phyloP scores from a whole-genome alignment of 1,284 basidiomycete genomes.

The Meira nashicola region DNA sequence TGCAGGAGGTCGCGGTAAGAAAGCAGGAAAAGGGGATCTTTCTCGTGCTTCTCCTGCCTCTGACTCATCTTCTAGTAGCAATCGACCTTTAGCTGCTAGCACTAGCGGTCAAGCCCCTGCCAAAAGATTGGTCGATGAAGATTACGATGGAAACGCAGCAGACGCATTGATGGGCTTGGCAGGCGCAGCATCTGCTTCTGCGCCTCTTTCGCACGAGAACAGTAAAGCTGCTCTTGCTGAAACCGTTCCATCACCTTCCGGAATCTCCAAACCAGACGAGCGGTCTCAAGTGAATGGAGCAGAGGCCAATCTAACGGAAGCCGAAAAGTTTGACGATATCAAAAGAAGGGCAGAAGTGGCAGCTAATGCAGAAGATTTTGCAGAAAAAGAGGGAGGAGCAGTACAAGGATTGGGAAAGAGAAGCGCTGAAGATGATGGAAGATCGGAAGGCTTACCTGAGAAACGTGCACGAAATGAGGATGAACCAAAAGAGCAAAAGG shows the following conservation, averaged over 20 bases:
- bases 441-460: not conserved
- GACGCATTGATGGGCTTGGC: conserved; percentile 51
- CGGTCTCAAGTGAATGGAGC: not conserved
- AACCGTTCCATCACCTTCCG: not conserved
- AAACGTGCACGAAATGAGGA: not conserved
- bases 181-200: conserved; percentile 37
- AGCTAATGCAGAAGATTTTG: conserved; percentile 11
- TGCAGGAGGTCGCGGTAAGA: not conserved
- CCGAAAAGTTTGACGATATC: conserved; percentile 2
- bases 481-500: not conserved
- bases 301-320: not conserved
- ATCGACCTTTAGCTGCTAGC: conserved; percentile 28
- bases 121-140: conserved; percentile 41
- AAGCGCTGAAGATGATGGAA: conserved; percentile 1
- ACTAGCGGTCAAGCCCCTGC: conserved; percentile 8
- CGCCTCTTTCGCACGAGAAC: not conserved
- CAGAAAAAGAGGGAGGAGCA: not conserved
- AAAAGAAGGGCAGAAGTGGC: conserved; percentile 9
- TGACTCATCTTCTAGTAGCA: conserved; percentile 28
- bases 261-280: not conserved
- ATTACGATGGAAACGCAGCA: conserved; percentile 50
- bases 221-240: not conserved
- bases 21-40: not conserved
- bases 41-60: conserved; percentile 20
- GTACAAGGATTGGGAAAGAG: conserved; percentile 10